Evolutionary conservation across 371 early-diverging fungal species (phyloP), one percentile per base, ranked within the genome.

Genomic region (Mycotypha africana): DNA sequence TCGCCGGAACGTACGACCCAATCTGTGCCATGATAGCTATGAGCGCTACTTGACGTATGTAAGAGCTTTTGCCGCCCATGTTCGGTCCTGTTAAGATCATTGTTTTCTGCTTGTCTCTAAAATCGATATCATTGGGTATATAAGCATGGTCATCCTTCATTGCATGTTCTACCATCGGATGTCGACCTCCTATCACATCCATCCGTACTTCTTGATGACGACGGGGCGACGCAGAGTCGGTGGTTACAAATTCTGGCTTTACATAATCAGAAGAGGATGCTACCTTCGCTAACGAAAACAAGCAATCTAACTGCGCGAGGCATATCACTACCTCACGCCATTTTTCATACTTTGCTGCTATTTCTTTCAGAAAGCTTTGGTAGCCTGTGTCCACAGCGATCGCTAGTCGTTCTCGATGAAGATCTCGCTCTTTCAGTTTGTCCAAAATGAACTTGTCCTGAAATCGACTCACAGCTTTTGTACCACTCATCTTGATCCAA

Each of bases 1-100:
- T 57, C 1, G 84, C 82, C 8, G 85, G 79, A 3, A 91, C 82
- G 52, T 82, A 85, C 4, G 83, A 86, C 5, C 91, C 94, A 15
- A 89, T 81, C 55, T 96, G 96, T 2, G 79, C 88, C 80, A 94
- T 78, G 38, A 96, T 78, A 15, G 77, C 70, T 23, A 87, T 74
- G 17, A 91, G 41, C 8, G 88, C 90, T 2, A 90, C 76, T 31
- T 85, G 84, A 35, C 91, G 81, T 21, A 91, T 73, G 51, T 87
- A 81, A 4, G 89, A 89, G 41, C 74, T 83, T 77, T 74, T 69
- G 21, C 96, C 96, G 23, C 91, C 92, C 88, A 93, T 92, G 52
- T 94, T 94, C 16, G 93, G 89, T 0, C 92, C 91, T 10, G 87
- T 88, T 23, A 89, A 45, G 3, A 87, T 55, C 60, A 83, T 53